Evolutionary conservation across 805 yeast species (phyloP).

Genomic region (Myxozyma mucilagina): DNA sequence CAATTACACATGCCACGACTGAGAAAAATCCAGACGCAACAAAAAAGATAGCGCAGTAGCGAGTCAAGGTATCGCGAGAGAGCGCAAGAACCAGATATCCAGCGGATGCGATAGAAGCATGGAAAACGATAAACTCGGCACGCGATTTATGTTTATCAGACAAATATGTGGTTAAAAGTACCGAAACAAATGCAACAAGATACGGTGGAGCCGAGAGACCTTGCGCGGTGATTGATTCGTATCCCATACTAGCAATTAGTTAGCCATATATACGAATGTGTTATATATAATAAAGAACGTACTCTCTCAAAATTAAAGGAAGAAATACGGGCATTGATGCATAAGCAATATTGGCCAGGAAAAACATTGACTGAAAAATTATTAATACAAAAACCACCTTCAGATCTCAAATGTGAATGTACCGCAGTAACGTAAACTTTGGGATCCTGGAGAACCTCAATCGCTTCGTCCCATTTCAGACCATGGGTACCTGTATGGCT

Average conservation of each 20-base stretch:
- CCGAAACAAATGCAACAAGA: constrained; percentile 53
- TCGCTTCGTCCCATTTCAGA: constrained; percentile 27
- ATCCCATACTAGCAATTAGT: constrained; percentile 43
- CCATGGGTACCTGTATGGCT: constrained; percentile 22
- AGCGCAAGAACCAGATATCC: constrained; percentile 37
- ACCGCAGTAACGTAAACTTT: constrained; percentile 32
- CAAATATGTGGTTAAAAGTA: constrained; percentile 42
- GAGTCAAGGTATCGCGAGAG: constrained; percentile 31
- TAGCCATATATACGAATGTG: background rate
- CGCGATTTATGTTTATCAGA: constrained; percentile 45
- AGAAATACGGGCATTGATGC: constrained; percentile 31
- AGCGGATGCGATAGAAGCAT: constrained; percentile 25
- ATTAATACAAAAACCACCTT: background rate
- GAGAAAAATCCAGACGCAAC: constrained; percentile 36
- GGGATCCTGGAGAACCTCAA: constrained; percentile 31
- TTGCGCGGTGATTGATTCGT: constrained; percentile 51
- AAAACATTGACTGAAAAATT: constrained; percentile 22
- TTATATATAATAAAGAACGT: background rate
- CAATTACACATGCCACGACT: constrained; percentile 34
- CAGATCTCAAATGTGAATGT: background rate
- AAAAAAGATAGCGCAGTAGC: constrained; percentile 38
- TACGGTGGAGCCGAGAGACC: constrained; percentile 64
- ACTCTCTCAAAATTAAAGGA: constrained; percentile 53
- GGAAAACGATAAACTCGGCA: constrained; percentile 33
- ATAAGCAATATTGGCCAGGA: constrained; percentile 30